phyloP scores from a whole-genome alignment of 2,329 filamentous ascomycete species.

The Grosmannia clavigera region DNA sequence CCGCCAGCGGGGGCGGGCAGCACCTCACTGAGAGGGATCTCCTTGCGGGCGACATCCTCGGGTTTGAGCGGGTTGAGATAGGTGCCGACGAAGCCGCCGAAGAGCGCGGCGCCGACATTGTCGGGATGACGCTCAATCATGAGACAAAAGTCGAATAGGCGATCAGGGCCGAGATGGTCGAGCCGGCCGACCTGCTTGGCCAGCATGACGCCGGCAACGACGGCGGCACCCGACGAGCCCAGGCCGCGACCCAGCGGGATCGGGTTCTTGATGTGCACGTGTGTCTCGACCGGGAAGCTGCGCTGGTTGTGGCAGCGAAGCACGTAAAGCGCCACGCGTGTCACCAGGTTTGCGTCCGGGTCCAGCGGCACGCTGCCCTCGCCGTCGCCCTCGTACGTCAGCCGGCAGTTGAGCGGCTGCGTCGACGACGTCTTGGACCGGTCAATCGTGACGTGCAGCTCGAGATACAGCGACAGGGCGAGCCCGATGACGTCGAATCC shows the following conservation, averaged over 20 bases:
- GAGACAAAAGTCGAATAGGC: constrained; percentile 88
- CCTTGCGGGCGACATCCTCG: constrained; percentile 77
- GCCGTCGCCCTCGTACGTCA: constrained; percentile 81
- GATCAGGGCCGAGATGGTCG: constrained; percentile 57
- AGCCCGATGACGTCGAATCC: constrained; percentile 97
- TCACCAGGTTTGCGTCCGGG: constrained; percentile 84
- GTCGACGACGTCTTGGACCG: constrained; percentile 39
- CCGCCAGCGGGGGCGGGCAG: constrained; percentile 83
- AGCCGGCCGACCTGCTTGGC: constrained; percentile 81
- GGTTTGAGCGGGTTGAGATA: constrained; percentile 87
- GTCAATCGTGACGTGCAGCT: constrained; percentile 71
- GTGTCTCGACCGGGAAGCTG: constrained; percentile 72
- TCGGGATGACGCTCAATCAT: constrained; percentile 96
- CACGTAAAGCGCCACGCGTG: constrained; percentile 86
- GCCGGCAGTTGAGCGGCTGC: constrained; percentile 66
- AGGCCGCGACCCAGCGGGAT: constrained; percentile 87
- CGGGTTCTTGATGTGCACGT: constrained; percentile 89
- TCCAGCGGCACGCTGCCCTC: constrained; percentile 65
- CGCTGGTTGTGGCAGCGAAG: constrained; percentile 82
- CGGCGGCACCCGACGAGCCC: constrained; percentile 90
- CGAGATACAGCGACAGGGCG: constrained; percentile 85
- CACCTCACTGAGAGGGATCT: constrained; percentile 91
- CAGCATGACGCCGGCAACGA: constrained; percentile 88
- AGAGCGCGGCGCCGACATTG: constrained; percentile 89
- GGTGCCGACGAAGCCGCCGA: constrained; percentile 92